Evolutionary conservation across 768 basidiomycete genomes (phyloP).

Genomic region (Collybia sordida): DNA sequence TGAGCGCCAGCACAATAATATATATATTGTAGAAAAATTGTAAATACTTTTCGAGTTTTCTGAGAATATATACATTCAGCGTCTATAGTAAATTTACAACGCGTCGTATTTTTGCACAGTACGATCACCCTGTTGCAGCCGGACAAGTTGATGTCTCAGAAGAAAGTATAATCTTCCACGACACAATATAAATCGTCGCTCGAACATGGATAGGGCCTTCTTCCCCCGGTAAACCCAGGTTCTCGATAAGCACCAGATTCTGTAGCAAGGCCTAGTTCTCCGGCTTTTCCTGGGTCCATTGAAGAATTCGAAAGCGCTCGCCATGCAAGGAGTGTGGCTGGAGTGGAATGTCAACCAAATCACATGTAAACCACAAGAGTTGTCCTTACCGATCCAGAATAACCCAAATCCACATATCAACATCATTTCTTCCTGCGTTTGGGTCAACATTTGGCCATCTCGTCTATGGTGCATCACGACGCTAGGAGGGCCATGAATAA

Average conservation of each 20-base stretch:
- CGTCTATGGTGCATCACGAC: slow-evolving; percentile 66
- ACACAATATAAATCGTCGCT: slow-evolving; percentile 66
- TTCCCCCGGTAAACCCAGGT: slow-evolving; percentile 15
- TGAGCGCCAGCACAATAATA: too few species aligned
- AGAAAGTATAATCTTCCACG: slow-evolving; percentile 43
- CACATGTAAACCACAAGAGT: neutral
- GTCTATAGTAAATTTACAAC: too few species aligned
- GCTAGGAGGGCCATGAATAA: slow-evolving; percentile 31
- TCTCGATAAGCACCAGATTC: slow-evolving; percentile 10
- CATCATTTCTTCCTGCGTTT: slow-evolving; percentile 71
- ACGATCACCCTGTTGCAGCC: too few species aligned
- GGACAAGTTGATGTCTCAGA: slow-evolving; percentile 26
- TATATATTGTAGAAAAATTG: too few species aligned
- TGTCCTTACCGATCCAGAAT: slow-evolving; percentile 70
- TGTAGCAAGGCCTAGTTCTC: slow-evolving; percentile 12
- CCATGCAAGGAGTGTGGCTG: slow-evolving; percentile 45
- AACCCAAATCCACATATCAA: slow-evolving; percentile 71
- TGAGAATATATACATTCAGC: too few species aligned
- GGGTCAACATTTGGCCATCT: slow-evolving; percentile 61
- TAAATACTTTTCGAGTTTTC: too few species aligned
- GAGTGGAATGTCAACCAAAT: slow-evolving; percentile 3
- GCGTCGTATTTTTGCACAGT: too few species aligned
- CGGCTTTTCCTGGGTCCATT: slow-evolving; percentile 20
- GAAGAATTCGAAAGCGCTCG: slow-evolving; percentile 33
- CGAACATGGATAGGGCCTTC: slow-evolving; percentile 53